Conservation (phyloP, 805 yeast genomes). For the Teunomyces funiuensis region DNA sequence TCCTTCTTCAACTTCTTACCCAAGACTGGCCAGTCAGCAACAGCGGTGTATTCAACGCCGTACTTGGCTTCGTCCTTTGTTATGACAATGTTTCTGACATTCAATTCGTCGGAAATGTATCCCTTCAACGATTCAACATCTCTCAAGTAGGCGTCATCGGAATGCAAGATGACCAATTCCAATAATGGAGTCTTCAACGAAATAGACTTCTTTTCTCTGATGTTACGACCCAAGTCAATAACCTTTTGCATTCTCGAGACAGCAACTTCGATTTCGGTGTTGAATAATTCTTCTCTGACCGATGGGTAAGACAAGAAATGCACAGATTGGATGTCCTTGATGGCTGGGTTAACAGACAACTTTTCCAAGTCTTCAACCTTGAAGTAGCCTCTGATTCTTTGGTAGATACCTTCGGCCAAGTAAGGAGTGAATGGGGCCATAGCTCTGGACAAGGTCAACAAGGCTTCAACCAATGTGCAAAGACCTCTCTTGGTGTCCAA, state of each 20-base stretch:
- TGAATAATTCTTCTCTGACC: conserved; percentile 77
- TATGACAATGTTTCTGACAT: conserved; percentile 82
- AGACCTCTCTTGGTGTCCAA: conserved; percentile 84
- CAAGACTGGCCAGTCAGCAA: conserved; percentile 98
- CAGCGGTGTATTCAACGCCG: conserved; percentile 89
- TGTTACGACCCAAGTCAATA: conserved; percentile 92
- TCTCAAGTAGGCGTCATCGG: conserved; percentile 67
- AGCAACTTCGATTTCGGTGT: conserved; percentile 80
- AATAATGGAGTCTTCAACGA: conserved; percentile 94
- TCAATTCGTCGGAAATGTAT: conserved; percentile 88
- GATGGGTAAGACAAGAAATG: conserved; percentile 92
- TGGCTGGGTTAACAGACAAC: conserved; percentile 37
- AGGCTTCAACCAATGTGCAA: conserved; percentile 87
- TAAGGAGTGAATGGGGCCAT: conserved; percentile 99
- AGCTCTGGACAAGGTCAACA: conserved; percentile 84
- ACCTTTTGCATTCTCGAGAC: conserved; percentile 96
- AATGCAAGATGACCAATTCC: conserved; percentile 80
- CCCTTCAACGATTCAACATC: conserved; percentile 76
- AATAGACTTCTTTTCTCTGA: conserved; percentile 93
- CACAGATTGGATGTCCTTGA: conserved; percentile 74
- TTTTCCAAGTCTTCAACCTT: conserved; percentile 54
- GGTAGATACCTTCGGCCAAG: conserved; percentile 87
- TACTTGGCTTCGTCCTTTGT: conserved; percentile 89
- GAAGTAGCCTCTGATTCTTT: conserved; percentile 63
- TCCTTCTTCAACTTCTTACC: conserved; percentile 97